Evolutionary conservation across 192 early-diverging fungal genomes (phyloP), one percentile per base, ranked within the genome.

Genomic region (Mortierella antarctica): DNA sequence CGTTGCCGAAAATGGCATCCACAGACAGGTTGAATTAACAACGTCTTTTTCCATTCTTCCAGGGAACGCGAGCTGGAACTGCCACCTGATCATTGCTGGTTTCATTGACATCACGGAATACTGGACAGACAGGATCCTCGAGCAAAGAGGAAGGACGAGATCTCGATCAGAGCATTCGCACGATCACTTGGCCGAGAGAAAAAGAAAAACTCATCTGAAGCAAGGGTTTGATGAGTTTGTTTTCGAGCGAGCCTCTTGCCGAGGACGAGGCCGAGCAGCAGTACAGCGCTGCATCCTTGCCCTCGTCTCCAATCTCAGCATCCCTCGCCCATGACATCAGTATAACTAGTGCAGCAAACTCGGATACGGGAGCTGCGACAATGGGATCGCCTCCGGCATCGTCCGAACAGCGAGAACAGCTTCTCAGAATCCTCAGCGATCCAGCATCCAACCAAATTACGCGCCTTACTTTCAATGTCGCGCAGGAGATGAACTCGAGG

Each of bases 221-320:
- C 62, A 51, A 41, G 67, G 64, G 65, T 59, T 61, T 55, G 60
- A 78, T 78, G 74, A 78, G 74, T 78, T 65, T 78, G 70, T 78
- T 78, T 78, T 78, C 74, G 23, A 78, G 67, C 40, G 68, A 70
- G 46, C 68, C 74, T 46, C 63, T 69, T 31, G 70, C 70, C 21
- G 72, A 74, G 5, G 72, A 57, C 56, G 74, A 70, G 52, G 52
- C 62, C 42, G 62, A 70, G 59, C 74, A 42, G 48, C 57, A 57
- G 6, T 66, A 39, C 40, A 17, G 9, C 42, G 49, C 67, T 31
- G 47, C 48, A 6, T 60, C 62, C 15, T 39, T 57, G 13, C 57
- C 63, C 49, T 51, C 67, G 9, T 78, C 74, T 40, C 74, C 74
- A 47, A 78, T 78, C 62, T 65, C 52, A 15, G 40, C 45, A 18